phyloP scores from a whole-genome alignment of 768 basidiomycete genomes.

The Xerocomellus amylosporus region DNA sequence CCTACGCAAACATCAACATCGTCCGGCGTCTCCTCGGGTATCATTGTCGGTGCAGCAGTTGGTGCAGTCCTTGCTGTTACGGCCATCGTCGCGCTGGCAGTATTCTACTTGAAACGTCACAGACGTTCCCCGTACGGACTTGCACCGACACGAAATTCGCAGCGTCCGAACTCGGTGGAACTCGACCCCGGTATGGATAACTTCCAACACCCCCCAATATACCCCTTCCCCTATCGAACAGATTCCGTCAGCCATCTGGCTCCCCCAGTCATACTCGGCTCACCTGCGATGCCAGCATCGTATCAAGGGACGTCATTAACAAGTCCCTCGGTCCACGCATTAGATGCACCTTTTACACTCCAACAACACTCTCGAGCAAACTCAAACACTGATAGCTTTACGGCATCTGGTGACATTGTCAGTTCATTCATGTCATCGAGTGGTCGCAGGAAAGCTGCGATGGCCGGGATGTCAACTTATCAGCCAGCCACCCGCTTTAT shows the following conservation, averaged over 20 bases:
- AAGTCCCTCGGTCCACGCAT: conserved; percentile 7
- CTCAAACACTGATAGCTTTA: conserved; percentile 23
- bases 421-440: conserved; percentile 35
- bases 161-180: conserved; percentile 39
- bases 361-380: conserved; percentile 16
- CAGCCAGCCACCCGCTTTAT: conserved; percentile 52
- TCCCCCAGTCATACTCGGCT: conserved; percentile 9
- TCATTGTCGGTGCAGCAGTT: conserved; percentile 48
- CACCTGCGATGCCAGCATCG: not conserved
- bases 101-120: conserved; percentile 45
- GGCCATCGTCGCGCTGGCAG: conserved; percentile 46
- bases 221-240: conserved; percentile 32
- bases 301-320: conserved; percentile 5
- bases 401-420: conserved; percentile 17
- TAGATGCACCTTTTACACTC: conserved; percentile 3
- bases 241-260: conserved; percentile 18
- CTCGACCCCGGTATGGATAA: conserved; percentile 27
- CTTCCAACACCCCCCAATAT: conserved; percentile 35
- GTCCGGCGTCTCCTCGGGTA: conserved; percentile 39
- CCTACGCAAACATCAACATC: conserved; percentile 17
- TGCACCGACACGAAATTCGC: conserved; percentile 27
- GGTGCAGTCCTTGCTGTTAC: conserved; percentile 54
- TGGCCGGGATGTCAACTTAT: conserved; percentile 45
- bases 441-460: conserved; percentile 51
- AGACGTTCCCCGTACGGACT: conserved; percentile 29